Percentiles rank a stretch among this genome's conserved stretches.
phyloP scores from a whole-genome alignment of 345 rosid genomes.

The Populus alba region DNA sequence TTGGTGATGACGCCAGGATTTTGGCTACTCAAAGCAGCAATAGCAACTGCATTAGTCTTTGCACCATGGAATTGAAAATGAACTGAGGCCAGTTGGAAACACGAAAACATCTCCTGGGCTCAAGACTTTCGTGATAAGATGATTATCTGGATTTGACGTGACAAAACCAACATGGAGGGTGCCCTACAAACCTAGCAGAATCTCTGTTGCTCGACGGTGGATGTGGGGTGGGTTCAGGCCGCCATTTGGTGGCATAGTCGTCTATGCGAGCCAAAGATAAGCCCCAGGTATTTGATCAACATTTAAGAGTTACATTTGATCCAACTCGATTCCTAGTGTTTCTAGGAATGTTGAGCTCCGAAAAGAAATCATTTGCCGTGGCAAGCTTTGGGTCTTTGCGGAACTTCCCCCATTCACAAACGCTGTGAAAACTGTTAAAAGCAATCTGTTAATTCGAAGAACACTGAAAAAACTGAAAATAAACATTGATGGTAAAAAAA shows the following conservation, averaged over 20 bases:
- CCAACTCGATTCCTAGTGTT: not conserved
- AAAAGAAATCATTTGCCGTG: not conserved
- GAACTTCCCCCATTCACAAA: slow-evolving; percentile 27
- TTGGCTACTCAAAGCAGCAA: slow-evolving; percentile 16
- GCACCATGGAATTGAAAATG: not conserved
- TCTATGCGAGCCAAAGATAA: slow-evolving; percentile 11
- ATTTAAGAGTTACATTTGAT: slow-evolving; percentile 5
- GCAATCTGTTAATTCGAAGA: not conserved
- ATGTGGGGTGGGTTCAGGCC: slow-evolving; percentile 20
- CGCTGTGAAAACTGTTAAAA: not conserved
- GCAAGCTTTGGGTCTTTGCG: slow-evolving; percentile 12
- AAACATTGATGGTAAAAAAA: too few relatives aligned
- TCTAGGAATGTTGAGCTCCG: slow-evolving; percentile 13
- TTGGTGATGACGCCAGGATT: slow-evolving; percentile 14
- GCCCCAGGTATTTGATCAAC: slow-evolving; percentile 8
- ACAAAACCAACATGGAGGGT: too few relatives aligned
- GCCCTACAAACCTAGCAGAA: slow-evolving; percentile 7
- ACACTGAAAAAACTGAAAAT: not conserved
- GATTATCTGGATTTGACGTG: not conserved
- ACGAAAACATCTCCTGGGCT: slow-evolving; percentile 18
- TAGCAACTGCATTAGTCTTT: slow-evolving; percentile 8
- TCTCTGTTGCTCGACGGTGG: slow-evolving; percentile 20
- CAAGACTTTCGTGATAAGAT: slow-evolving; percentile 8
- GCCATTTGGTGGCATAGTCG: slow-evolving; percentile 9
- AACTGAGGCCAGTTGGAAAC: slow-evolving; percentile 11